Evolutionary conservation across 805 yeast species (phyloP).

Genomic region (Zygotorulaspora sp.): DNA sequence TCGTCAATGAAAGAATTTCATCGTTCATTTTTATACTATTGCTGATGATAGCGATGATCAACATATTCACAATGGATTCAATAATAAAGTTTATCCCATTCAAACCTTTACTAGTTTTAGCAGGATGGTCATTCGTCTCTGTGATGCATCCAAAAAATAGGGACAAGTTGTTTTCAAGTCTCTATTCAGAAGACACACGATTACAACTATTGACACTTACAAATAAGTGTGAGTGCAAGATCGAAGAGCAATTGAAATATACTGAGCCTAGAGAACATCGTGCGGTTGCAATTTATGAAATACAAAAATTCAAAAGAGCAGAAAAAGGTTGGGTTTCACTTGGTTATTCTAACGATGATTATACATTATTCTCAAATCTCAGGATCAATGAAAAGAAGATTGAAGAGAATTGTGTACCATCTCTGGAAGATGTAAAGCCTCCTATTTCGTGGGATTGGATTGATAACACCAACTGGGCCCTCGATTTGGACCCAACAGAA

Average conservation of each 20-base stretch:
- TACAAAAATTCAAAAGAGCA: slow-evolving; percentile 49
- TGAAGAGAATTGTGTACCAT: slow-evolving; percentile 16
- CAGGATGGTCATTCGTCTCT: slow-evolving; percentile 48
- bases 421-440: slow-evolving; percentile 43
- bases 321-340: slow-evolving; percentile 59
- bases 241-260: slow-evolving; percentile 39
- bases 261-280: slow-evolving; percentile 42
- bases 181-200: slow-evolving; percentile 64
- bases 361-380: slow-evolving; percentile 44
- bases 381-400: slow-evolving; percentile 32
- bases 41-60: slow-evolving; percentile 29
- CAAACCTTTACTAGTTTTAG: slow-evolving; percentile 34
- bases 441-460: slow-evolving; percentile 58
- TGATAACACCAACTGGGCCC: slow-evolving; percentile 48
- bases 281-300: slow-evolving; percentile 62
- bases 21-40: slow-evolving; percentile 45
- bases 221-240: slow-evolving; percentile 44
- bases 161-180: slow-evolving; percentile 41
- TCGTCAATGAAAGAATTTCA: slow-evolving; percentile 57
- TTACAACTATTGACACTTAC: slow-evolving; percentile 45
- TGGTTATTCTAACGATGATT: slow-evolving; percentile 54
- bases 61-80: slow-evolving; percentile 33
- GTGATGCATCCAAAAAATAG: slow-evolving; percentile 53
- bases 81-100: slow-evolving; percentile 36
- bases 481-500: slow-evolving; percentile 56